These are phyloP conservation scores for Cucurbita pepo DNA, from an alignment of 306 rosid genomes.

Conservation along the genomic window DNA sequence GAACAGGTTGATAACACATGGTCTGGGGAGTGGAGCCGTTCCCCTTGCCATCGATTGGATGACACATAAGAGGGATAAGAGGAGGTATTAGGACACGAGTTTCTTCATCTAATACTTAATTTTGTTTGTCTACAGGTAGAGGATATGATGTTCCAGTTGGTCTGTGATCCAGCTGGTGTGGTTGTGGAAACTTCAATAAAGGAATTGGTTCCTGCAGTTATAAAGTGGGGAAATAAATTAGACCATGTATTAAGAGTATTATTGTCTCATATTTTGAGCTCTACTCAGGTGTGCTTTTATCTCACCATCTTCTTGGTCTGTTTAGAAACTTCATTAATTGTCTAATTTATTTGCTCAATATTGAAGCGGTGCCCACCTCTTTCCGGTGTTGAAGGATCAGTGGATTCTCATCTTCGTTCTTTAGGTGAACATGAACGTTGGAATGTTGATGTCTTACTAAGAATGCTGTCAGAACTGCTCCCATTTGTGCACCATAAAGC, in stretches of 20 bases:
- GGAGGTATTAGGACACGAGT: slow-evolving; percentile 9
- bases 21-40: slow-evolving; percentile 74
- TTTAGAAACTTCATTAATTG: neutral
- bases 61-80: slow-evolving; percentile 13
- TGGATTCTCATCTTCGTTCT: slow-evolving; percentile 79
- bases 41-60: slow-evolving; percentile 25
- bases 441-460: slow-evolving; percentile 74
- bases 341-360: slow-evolving; percentile 10
- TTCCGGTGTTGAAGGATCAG: slow-evolving; percentile 94
- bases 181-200: slow-evolving; percentile 80
- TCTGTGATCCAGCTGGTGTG: slow-evolving; percentile 89
- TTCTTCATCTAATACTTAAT: slow-evolving; percentile 16
- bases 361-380: slow-evolving; percentile 85
- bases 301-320: slow-evolving; percentile 3
- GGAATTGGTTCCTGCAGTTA: slow-evolving; percentile 74
- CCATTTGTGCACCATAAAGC: slow-evolving; percentile 49
- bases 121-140: slow-evolving; percentile 59
- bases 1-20: slow-evolving; percentile 69
- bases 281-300: slow-evolving; percentile 49
- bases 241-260: slow-evolving; percentile 57
- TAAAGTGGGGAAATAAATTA: slow-evolving; percentile 81
- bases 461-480: slow-evolving; percentile 61
- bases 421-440: slow-evolving; percentile 93
- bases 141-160: slow-evolving; percentile 89
- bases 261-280: slow-evolving; percentile 54